phyloP scores from a whole-genome alignment of 495 filamentous ascomycete genomes.

The Annulohypoxylon maeteangense region DNA sequence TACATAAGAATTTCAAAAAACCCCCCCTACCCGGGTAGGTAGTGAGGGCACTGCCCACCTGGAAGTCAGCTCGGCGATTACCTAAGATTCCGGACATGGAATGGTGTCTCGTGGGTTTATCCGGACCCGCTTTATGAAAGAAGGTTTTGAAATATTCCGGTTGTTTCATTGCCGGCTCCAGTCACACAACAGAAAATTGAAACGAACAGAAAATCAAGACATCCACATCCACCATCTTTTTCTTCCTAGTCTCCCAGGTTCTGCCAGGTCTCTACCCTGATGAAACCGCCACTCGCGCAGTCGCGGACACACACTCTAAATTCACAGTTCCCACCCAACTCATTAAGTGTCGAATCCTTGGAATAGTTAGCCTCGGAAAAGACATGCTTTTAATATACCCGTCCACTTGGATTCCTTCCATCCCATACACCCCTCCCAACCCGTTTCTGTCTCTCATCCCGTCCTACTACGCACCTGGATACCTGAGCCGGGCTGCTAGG shows the following conservation, averaged over 20 bases:
- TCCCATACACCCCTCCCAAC: slow-evolving; percentile 18
- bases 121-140: background rate
- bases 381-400: slow-evolving; percentile 41
- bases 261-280: background rate
- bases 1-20: too few relatives aligned
- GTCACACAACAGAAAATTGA: slow-evolving; percentile 21
- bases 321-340: background rate
- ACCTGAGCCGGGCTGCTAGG: background rate
- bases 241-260: background rate
- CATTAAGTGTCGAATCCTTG: slow-evolving; percentile 16
- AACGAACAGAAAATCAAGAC: slow-evolving; percentile 11
- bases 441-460: slow-evolving; percentile 39
- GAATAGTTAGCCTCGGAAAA: slow-evolving; percentile 31
- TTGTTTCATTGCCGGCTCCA: slow-evolving; percentile 19
- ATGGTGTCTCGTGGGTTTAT: slow-evolving; percentile 11
- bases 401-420: slow-evolving; percentile 43
- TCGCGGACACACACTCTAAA: background rate
- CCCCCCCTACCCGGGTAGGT: too few relatives aligned
- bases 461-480: slow-evolving; percentile 14
- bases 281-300: background rate
- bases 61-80: slow-evolving; percentile 22
- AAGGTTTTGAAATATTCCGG: slow-evolving; percentile 27
- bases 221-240: background rate
- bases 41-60: too few relatives aligned
- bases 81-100: background rate